A percentile compares a stretch with the other conserved stretches of the same genome.
Evolutionary conservation across 2,329 filamentous ascomycete genomes (phyloP).

Genomic region (Stemphylium lycopersici): DNA sequence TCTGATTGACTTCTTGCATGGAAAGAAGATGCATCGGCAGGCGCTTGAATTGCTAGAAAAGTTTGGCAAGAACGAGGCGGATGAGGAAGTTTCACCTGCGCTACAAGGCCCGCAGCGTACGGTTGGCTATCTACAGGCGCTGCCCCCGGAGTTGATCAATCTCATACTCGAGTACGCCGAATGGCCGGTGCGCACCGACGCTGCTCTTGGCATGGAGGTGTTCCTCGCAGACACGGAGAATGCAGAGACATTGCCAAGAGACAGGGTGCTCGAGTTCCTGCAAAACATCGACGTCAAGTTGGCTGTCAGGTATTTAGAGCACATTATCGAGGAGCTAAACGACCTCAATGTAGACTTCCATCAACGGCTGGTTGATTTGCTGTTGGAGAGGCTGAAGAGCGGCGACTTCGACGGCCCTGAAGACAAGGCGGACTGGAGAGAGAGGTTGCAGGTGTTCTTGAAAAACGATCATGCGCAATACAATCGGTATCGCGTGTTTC

Average conservation of each 20-base stretch:
- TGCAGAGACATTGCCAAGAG: slow-evolving; percentile 83
- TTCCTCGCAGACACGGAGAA: slow-evolving; percentile 95
- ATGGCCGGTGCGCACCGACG: slow-evolving; percentile 79
- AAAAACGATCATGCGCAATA: slow-evolving; percentile 75
- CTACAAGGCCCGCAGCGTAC: slow-evolving; percentile 84
- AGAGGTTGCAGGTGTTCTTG: slow-evolving; percentile 75
- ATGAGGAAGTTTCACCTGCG: slow-evolving; percentile 54
- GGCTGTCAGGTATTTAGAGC: slow-evolving; percentile 84
- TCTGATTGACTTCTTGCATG: slow-evolving; percentile 95
- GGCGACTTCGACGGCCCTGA: slow-evolving; percentile 43
- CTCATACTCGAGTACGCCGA: slow-evolving; percentile 88
- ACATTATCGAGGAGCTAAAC: slow-evolving; percentile 85
- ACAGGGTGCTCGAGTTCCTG: slow-evolving; percentile 76
- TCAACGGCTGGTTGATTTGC: slow-evolving; percentile 78
- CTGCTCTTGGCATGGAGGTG: slow-evolving; percentile 84
- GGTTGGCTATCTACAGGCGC: slow-evolving; percentile 84
- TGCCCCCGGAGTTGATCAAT: slow-evolving; percentile 86
- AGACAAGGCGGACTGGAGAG: slow-evolving; percentile 58
- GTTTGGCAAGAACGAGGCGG: slow-evolving; percentile 69
- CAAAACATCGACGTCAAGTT: slow-evolving; percentile 71
- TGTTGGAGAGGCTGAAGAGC: slow-evolving; percentile 61
- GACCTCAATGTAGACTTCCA: slow-evolving; percentile 88
- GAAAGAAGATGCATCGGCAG: slow-evolving; percentile 89
- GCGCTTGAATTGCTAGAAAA: slow-evolving; percentile 81
- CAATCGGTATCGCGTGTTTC: slow-evolving; percentile 77